A percentile compares a stretch with the other conserved stretches of the same genome.
Conservation (phyloP, 495 filamentous ascomycete genomes). For the Corynascus novoguineensis region DNA sequence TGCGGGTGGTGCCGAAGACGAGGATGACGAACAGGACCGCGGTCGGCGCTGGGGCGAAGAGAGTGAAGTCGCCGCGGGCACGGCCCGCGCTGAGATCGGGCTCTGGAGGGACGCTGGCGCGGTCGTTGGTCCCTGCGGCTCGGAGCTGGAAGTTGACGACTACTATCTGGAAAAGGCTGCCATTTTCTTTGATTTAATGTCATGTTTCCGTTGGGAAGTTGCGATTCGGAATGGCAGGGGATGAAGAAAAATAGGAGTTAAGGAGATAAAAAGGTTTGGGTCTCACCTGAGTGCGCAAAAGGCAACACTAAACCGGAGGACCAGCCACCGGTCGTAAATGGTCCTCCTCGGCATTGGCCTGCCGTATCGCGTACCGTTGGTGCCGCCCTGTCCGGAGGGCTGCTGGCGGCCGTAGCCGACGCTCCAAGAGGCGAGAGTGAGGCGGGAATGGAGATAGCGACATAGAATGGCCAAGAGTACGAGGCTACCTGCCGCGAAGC, state of each 20-base stretch:
- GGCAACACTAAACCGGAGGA: conserved; percentile 43
- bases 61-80: conserved; percentile 36
- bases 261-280: neutral
- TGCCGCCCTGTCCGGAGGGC: conserved; percentile 10
- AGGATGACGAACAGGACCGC: conserved; percentile 36
- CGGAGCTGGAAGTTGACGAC: conserved; percentile 39
- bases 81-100: conserved; percentile 33
- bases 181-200: too few relatives aligned
- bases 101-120: conserved; percentile 27
- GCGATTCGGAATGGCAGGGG: neutral
- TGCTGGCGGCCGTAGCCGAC: conserved; percentile 29
- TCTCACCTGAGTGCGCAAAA: conserved; percentile 38
- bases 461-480: conserved; percentile 39
- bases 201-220: too few relatives aligned
- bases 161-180: conserved; percentile 38
- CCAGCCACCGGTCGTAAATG: conserved; percentile 46
- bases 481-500: conserved; percentile 36
- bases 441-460: conserved; percentile 43
- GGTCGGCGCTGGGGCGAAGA: conserved; percentile 41
- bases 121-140: conserved; percentile 32
- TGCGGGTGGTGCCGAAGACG: conserved; percentile 41
- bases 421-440: conserved; percentile 35
- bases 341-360: neutral
- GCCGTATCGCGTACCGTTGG: conserved; percentile 3
- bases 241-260: neutral